phyloP scores from a whole-genome alignment of 1,139 yeast genomes.

The Yamadazyma triangularis region DNA sequence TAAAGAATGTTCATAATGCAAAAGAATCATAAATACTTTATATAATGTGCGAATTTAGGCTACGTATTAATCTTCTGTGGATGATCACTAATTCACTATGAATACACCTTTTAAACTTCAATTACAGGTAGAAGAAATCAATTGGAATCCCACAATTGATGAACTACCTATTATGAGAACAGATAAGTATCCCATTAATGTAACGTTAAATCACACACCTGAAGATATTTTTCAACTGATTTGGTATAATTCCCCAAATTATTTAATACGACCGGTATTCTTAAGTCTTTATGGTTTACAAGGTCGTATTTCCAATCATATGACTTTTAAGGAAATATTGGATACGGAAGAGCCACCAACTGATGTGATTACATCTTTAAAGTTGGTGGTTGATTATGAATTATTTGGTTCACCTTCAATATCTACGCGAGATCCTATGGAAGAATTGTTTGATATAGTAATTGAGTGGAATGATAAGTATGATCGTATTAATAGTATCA shows the following conservation, averaged over 20 bases:
- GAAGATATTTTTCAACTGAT: conserved; percentile 23
- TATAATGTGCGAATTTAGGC: too few species aligned
- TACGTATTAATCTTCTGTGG: too few species aligned
- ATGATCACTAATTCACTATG: conserved; percentile 16
- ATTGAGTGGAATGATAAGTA: conserved; percentile 14
- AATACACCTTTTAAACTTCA: conserved; percentile 18
- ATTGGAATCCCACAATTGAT: conserved; percentile 2
- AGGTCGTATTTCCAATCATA: conserved; percentile 4
- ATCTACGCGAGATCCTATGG: conserved; percentile 21
- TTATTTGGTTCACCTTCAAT: conserved; percentile 14
- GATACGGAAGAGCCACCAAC: conserved; percentile 7
- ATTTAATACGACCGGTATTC: conserved; percentile 21
- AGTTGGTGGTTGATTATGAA: conserved; percentile 20
- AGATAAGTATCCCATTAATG: conserved; percentile 12
- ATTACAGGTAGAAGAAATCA: conserved; percentile 14
- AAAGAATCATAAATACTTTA: too few species aligned
- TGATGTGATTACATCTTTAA: conserved; percentile 8
- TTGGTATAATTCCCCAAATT: conserved; percentile 23
- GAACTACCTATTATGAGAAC: conserved; percentile 4
- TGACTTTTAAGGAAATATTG: conserved; percentile 15
- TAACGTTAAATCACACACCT: conserved; percentile 18
- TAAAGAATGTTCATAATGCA: too few species aligned
- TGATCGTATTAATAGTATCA: conserved; percentile 9
- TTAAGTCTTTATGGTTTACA: conserved; percentile 13
- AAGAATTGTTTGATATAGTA: conserved; percentile 20